Base-by-base conservation (phyloP, 768 basidiomycete genomes). In the Lentinula edodes region DNA sequence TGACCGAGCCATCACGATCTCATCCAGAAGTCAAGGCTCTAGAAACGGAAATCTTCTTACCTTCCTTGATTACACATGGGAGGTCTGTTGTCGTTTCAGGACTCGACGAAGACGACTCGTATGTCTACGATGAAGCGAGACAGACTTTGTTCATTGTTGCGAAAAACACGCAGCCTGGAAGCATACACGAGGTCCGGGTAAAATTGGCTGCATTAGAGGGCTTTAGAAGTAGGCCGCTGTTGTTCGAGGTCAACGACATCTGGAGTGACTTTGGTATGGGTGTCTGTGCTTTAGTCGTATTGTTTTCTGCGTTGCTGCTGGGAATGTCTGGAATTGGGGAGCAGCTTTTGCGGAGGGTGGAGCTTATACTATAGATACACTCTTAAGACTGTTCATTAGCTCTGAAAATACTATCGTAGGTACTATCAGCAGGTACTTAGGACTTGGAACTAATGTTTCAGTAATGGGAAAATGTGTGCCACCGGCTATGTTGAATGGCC, bases 1-100 rank as follows among this genome's bases (percentile, higher is more conserved):
- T 80, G 1, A 64, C 65, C 18, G 61, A 69, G 3, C 81, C 83
- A 0, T 81, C 83, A 4, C 72, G 73, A 28, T 64, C 69, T 2
- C 78, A 76, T 62, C 74, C 74, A 0, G 62, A 66, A 7, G 71
- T 86, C 35, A 73, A 69, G 28, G 80, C 85, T n/a, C 72, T 78
- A 52, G 86, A 90, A 68, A 93, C 92, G n/a, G 91, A 94, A 73
- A 85, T 95, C 35, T 96, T 87, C 74, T 65, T 93, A 6, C 92
- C 93, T 0, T 80, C 83, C 0, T 69, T 80, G 63, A 74, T 93
- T 41, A 78, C 85, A 1, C 80, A 79, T 16, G 82, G 80, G 0
- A 75, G 88, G 60, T 78, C 79, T 62, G 69, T 95, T 15, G 66
- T 84, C 15, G 81, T 94, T 0, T 71, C 77, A 32, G 87, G 89